Evolutionary conservation across 176 grass and related monocot species (phyloP).

Genomic region (Oryza rufipogon): DNA sequence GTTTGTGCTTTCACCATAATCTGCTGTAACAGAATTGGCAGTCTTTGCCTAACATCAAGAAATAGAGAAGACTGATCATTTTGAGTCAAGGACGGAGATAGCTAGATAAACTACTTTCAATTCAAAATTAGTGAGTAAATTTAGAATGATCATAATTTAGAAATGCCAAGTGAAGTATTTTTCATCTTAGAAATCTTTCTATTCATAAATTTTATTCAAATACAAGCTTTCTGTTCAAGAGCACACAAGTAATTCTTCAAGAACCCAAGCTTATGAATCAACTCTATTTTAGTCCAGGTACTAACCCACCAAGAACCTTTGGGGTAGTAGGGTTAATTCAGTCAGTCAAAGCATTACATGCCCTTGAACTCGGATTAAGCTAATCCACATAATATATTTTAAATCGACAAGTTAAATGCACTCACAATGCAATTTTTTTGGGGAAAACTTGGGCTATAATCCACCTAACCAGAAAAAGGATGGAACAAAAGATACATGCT

Average conservation of each 20-base stretch:
- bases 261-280: too few relatives aligned
- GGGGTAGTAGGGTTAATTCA: too few relatives aligned
- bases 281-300: too few relatives aligned
- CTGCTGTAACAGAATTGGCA: slow-evolving; percentile 48
- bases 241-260: background rate
- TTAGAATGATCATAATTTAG: background rate
- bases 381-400: background rate
- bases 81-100: too few relatives aligned
- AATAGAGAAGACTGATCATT: too few relatives aligned
- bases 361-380: too few relatives aligned
- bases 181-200: background rate
- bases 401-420: background rate
- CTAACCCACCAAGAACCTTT: too few relatives aligned
- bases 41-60: slow-evolving; percentile 40
- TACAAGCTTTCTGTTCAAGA: background rate
- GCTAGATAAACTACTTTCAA: background rate
- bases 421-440: background rate
- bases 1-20: slow-evolving; percentile 43
- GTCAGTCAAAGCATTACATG: too few relatives aligned
- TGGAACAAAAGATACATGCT: too few relatives aligned
- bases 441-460: too few relatives aligned
- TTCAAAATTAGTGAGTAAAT: background rate
- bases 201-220: background rate
- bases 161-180: background rate
- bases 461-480: background rate